A percentile compares a stretch with the other conserved stretches of the same genome.
Conservation (phyloP, 257 asterid genomes). For the Ilex asprella region DNA sequence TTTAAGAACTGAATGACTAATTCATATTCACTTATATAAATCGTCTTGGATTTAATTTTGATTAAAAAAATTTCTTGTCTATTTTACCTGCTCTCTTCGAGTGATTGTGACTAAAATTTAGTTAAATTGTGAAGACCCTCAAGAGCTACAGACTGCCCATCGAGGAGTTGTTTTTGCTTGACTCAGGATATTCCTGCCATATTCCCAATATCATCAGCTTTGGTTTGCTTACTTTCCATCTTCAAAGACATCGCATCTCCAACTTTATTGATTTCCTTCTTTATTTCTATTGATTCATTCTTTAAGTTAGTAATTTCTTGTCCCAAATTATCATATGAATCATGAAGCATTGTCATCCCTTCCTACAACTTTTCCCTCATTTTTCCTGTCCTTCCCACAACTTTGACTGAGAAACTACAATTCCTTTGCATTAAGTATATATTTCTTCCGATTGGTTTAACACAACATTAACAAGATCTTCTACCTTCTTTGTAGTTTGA, state of each 20-base stretch:
- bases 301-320: conserved; percentile 41
- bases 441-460: conserved; percentile 44
- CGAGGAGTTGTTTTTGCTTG: conserved; percentile 67
- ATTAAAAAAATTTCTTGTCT: background rate
- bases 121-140: conserved; percentile 54
- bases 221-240: conserved; percentile 50
- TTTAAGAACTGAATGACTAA: background rate
- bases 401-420: conserved; percentile 61
- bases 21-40: background rate
- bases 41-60: background rate
- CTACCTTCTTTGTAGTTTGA: conserved; percentile 44
- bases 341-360: conserved; percentile 50
- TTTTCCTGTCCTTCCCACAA: conserved; percentile 45
- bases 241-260: conserved; percentile 56
- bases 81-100: conserved; percentile 75
- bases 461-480: conserved; percentile 45
- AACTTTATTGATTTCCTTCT: conserved; percentile 60
- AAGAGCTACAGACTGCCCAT: conserved; percentile 60
- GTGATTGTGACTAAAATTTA: conserved; percentile 61
- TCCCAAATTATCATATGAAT: conserved; percentile 46
- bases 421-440: conserved; percentile 52
- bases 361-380: conserved; percentile 62
- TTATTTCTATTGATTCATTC: conserved; percentile 55
- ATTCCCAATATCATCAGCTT: conserved; percentile 59
- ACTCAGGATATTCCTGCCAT: conserved; percentile 59